A percentile compares a stretch with the other conserved stretches of the same genome.
phyloP scores from a whole-genome alignment of 2,329 filamentous ascomycete species.

The Alternaria gaisen region DNA sequence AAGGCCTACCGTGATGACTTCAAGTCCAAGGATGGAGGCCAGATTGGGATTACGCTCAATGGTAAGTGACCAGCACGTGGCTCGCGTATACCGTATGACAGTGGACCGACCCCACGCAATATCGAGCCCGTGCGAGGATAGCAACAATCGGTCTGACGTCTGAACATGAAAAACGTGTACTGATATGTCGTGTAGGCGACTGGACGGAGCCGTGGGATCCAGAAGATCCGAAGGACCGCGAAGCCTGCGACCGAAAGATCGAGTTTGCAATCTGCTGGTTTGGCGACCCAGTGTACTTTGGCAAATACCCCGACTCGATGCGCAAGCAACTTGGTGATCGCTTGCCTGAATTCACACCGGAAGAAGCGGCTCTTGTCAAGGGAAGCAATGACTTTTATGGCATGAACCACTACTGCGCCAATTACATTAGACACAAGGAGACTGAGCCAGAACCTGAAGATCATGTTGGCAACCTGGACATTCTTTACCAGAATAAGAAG shows the following conservation, averaged over 20 bases:
- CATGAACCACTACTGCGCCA: conserved; percentile 93
- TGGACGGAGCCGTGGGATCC: conserved; percentile 85
- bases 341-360: conserved; percentile 76
- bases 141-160: not conserved
- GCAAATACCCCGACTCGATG: conserved; percentile 86
- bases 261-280: conserved; percentile 92
- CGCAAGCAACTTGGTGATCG: conserved; percentile 79
- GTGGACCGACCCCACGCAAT: conserved; percentile 10
- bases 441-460: conserved; percentile 70
- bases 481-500: conserved; percentile 73
- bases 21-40: conserved; percentile 73
- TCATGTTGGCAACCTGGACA: conserved; percentile 78
- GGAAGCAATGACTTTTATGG: conserved; percentile 95
- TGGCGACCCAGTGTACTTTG: conserved; percentile 85
- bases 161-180: conserved; percentile 14
- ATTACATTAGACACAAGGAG: conserved; percentile 80
- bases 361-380: conserved; percentile 76
- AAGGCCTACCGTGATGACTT: conserved; percentile 86
- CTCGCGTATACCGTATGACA: conserved; percentile 18
- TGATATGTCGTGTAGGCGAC: conserved; percentile 64
- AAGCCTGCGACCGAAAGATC: conserved; percentile 80
- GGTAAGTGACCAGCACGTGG: conserved; percentile 58
- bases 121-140: not conserved
- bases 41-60: conserved; percentile 89
- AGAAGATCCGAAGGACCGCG: conserved; percentile 75